A percentile compares a stretch with the other conserved stretches of the same genome.
Evolutionary conservation across 805 yeast genomes (phyloP).

Genomic region (Hanseniaspora valbyensis): DNA sequence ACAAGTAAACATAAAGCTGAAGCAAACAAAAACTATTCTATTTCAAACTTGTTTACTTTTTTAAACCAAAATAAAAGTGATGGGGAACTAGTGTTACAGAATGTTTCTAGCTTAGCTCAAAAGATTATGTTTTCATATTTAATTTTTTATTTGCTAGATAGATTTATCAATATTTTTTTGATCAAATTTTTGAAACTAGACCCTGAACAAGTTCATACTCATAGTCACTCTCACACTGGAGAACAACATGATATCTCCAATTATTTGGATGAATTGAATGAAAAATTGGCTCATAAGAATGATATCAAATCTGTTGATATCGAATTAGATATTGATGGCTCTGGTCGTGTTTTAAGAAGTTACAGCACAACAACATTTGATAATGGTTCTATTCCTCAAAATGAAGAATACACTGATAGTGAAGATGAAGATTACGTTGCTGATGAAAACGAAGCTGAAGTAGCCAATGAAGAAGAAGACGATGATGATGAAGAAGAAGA

Average conservation of each 20-base stretch:
- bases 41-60: background rate
- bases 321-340: slow-evolving; percentile 8
- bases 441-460: too few species aligned
- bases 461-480: background rate
- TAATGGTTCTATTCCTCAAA: background rate
- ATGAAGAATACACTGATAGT: background rate
- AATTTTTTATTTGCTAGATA: slow-evolving; percentile 6
- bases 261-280: background rate
- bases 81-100: background rate
- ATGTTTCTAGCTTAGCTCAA: slow-evolving; percentile 3
- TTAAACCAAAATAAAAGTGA: background rate
- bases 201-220: slow-evolving; percentile 1
- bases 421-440: too few species aligned
- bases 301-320: slow-evolving; percentile 9
- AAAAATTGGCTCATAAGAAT: background rate
- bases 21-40: background rate
- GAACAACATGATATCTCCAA: background rate
- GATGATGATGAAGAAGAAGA: background rate
- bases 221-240: slow-evolving; percentile 1
- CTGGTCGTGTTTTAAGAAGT: slow-evolving; percentile 6
- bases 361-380: slow-evolving; percentile 4
- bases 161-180: slow-evolving; percentile 4
- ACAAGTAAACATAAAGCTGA: background rate
- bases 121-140: slow-evolving; percentile 12
- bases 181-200: slow-evolving; percentile 1